Percentiles rank a stretch among this genome's conserved stretches.
phyloP scores from a whole-genome alignment of 805 yeast species.

The Candida mattraensis region DNA sequence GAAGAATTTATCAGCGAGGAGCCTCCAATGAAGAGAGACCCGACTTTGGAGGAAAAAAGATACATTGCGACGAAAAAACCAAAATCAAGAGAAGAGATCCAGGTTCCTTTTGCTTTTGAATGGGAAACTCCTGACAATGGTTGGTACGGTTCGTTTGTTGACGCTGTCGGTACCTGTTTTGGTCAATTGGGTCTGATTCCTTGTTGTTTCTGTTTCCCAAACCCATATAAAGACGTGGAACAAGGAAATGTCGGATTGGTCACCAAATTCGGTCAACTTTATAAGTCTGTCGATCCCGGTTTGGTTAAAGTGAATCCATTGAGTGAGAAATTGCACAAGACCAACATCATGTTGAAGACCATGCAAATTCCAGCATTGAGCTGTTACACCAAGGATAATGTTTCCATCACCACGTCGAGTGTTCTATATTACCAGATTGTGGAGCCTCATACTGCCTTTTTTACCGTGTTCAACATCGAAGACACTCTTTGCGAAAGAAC shows the following conservation, averaged over 20 bases:
- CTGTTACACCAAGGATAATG: constrained; percentile 73
- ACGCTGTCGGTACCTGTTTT: constrained; percentile 42
- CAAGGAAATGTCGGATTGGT: constrained; percentile 72
- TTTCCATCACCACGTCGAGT: constrained; percentile 58
- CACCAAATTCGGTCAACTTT: constrained; percentile 64
- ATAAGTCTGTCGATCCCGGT: constrained; percentile 69
- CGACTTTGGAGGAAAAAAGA: no score
- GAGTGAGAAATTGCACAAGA: constrained; percentile 52
- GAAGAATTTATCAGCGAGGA: no score
- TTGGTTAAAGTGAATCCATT: constrained; percentile 63
- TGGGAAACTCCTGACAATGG: constrained; percentile 37
- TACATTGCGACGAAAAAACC: constrained; percentile 22
- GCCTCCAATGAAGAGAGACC: no score
- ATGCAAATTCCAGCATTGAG: constrained; percentile 65
- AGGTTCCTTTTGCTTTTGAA: constrained; percentile 31
- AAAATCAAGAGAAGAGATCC: constrained; percentile 23
- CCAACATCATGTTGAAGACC: constrained; percentile 57
- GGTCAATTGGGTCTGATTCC: constrained; percentile 60
- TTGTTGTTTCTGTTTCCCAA: constrained; percentile 50
- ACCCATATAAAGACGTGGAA: constrained; percentile 58
- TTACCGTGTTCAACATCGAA: constrained; percentile 53
- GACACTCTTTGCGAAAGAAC: constrained; percentile 64
- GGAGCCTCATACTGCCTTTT: constrained; percentile 66
- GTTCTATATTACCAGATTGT: constrained; percentile 66
- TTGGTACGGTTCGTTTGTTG: constrained; percentile 38